Percentiles rank a stretch among this genome's conserved stretches.
These are phyloP conservation scores for Rhododendron molle DNA, from an alignment of 148 eudicot species.

Conservation along the genomic window DNA sequence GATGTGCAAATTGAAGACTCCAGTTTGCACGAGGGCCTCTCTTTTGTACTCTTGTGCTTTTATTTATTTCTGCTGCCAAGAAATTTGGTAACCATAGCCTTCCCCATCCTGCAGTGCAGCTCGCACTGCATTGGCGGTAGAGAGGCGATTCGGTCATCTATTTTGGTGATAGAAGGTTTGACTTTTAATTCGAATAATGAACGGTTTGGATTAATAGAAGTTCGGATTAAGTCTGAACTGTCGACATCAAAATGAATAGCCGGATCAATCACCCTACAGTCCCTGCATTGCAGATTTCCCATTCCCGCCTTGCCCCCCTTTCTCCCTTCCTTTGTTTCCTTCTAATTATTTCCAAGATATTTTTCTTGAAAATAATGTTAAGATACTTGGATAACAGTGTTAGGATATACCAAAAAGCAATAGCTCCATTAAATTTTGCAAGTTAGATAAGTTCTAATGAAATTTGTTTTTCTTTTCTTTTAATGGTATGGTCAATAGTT, in stretches of 20 bases:
- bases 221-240: too few relatives aligned
- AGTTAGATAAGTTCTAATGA: not conserved
- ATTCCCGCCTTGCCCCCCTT: not conserved
- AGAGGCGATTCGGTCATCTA: too few relatives aligned
- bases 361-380: too few relatives aligned
- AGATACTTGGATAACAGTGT: not conserved
- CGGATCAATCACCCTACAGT: too few relatives aligned
- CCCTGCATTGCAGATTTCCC: too few relatives aligned
- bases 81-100: not conserved
- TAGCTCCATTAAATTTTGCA: not conserved
- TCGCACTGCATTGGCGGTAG: too few relatives aligned
- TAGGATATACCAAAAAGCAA: not conserved
- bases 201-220: too few relatives aligned
- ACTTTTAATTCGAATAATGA: too few relatives aligned
- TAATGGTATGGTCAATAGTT: not conserved
- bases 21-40: conserved; percentile 16
- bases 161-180: too few relatives aligned
- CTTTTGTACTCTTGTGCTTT: conserved; percentile 13
- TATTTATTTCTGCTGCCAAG: not conserved
- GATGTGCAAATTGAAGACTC: not conserved
- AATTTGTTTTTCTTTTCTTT: too few relatives aligned
- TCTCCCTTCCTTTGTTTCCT: not conserved
- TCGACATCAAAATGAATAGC: too few relatives aligned
- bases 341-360: conserved; percentile 1
- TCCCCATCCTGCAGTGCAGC: too few relatives aligned